Evolutionary conservation across 1,284 basidiomycete species (phyloP), one percentile per base, ranked within the genome.

Genomic region (Microbotryum saponariae): DNA sequence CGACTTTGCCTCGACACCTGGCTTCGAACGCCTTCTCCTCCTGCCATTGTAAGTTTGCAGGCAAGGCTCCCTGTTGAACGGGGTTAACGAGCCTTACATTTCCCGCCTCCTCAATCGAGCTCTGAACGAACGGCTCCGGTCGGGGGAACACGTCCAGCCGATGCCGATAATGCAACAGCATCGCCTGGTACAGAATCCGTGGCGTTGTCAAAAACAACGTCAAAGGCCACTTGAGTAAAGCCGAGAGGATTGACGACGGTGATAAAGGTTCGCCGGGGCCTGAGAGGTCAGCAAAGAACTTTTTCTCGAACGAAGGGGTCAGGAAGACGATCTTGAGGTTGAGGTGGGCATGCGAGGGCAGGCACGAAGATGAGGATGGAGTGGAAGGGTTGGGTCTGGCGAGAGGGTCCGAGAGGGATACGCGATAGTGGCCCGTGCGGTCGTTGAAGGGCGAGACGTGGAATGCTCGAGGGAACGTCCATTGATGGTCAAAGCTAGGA

Each of bases 361-460:
- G 27, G 37, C 9, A 42, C 12, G 37, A 18, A 12, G 37, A 18
- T 12, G 7, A 5, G 63, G 63, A 18, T 42, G 37, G 37, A 18
- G 37, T 42, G 16, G 37, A 12, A 42, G 37, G 16, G 37, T 42
- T 6, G 37, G 63, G 59, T 27, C 48, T 27, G 23, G 60, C 18
- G 61, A 82, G 78, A 0, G 81, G 73, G 66, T 81, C 78, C 2
- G 52, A 54, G 70, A 78, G 18, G 81, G 83, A 44, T 70, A 73
- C 65, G 74, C 79, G 80, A 73, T 89, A 89, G 74, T 77, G 85
- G 0, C 87, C 87, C 21, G 79, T 78, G 4, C 86, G 80, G 68
- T 88, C 84, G 73, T 88, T 89, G 79, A 88, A 89, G 0, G 87
- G 86, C 0, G 86, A 89, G 31, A 89, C 87, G 70, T 89, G 87